A percentile compares a stretch with the other conserved stretches of the same genome.
phyloP scores from a whole-genome alignment of 1,139 yeast species.

The Sporopachydermia cereana region DNA sequence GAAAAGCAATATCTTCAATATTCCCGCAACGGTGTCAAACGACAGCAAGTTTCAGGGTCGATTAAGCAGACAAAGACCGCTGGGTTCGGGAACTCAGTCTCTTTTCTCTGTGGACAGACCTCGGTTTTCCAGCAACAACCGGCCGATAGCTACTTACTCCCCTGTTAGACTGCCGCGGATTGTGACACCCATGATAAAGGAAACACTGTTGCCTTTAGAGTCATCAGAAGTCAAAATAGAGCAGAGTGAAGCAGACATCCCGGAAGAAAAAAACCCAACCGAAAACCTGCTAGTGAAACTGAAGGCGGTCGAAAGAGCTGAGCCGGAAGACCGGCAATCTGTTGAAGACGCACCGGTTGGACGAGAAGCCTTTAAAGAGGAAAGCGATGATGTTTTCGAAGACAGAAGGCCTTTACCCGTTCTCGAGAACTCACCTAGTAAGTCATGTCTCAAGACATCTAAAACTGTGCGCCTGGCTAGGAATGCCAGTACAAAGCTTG shows the following conservation, averaged over 20 bases:
- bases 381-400: conserved; percentile 5
- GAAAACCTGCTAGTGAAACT: background rate
- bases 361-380: no score
- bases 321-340: background rate
- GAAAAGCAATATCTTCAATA: background rate
- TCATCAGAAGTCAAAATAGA: no score
- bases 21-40: background rate
- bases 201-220: no score
- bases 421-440: no score
- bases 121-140: background rate
- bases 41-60: background rate
- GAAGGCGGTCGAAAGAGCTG: background rate
- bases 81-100: background rate
- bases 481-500: background rate
- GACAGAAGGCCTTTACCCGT: no score
- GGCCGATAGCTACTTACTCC: background rate
- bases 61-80: background rate
- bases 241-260: background rate
- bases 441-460: no score
- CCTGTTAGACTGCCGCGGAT: conserved; percentile 1
- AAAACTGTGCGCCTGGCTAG: no score
- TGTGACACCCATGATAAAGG: no score
- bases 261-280: background rate
- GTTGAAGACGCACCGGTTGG: background rate
- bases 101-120: conserved; percentile 4